phyloP scores from a whole-genome alignment of 2,329 filamentous ascomycete genomes.

The Apiospora malaysiana region DNA sequence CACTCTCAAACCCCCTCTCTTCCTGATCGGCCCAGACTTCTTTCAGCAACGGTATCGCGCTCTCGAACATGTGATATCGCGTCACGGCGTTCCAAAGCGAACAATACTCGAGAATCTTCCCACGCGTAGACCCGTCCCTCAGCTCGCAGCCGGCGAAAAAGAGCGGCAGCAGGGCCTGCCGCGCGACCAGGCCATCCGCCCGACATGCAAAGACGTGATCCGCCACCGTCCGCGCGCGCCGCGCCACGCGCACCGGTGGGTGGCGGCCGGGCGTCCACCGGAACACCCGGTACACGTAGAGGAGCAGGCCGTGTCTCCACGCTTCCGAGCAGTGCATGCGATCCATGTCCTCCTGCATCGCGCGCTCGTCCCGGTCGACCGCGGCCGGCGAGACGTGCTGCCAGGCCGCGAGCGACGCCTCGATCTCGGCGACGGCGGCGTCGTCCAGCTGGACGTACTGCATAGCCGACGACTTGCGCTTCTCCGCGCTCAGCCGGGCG shows the following conservation, averaged over 20 bases:
- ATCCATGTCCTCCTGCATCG: conserved; percentile 21
- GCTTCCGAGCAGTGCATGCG: conserved; percentile 23
- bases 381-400: background rate
- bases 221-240: background rate
- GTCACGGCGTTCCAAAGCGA: conserved; percentile 15
- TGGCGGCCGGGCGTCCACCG: background rate
- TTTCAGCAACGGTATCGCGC: conserved; percentile 16
- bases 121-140: background rate
- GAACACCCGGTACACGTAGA: conserved; percentile 19
- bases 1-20: conserved; percentile 2
- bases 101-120: conserved; percentile 10
- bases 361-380: background rate
- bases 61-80: conserved; percentile 20
- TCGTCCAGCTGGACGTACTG: background rate
- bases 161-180: conserved; percentile 21
- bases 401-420: conserved; percentile 11
- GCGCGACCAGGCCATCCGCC: conserved; percentile 2
- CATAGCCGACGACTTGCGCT: background rate
- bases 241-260: background rate
- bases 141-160: conserved; percentile 23
- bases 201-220: conserved; percentile 23
- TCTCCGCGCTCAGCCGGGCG: conserved; percentile 12
- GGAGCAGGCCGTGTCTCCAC: conserved; percentile 18
- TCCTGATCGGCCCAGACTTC: conserved; percentile 20
- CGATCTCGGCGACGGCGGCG: background rate